These are phyloP conservation scores for Agarophyton chilense DNA, from an alignment of 23 red algal species.

Conservation along the genomic window DNA sequence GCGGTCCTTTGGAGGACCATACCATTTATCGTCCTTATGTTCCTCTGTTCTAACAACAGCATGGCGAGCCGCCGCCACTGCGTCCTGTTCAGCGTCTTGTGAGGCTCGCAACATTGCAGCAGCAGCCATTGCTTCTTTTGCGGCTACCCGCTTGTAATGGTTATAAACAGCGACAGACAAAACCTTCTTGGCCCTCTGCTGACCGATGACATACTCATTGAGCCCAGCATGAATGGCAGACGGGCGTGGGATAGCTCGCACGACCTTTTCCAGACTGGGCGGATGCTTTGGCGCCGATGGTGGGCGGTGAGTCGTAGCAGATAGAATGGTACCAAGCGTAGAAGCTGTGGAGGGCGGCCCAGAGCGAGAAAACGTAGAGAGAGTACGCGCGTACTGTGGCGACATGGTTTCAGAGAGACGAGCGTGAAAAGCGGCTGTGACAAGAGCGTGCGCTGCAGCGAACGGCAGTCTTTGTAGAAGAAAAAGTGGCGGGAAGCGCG, in stretches of 20 bases:
- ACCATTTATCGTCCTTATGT: conserved; percentile 62
- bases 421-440: not conserved
- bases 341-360: not conserved
- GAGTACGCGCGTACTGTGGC: not conserved
- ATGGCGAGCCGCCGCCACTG: conserved; percentile 5
- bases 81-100: conserved; percentile 58
- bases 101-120: conserved; percentile 58
- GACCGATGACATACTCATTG: conserved; percentile 88
- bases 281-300: not conserved
- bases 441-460: too few species aligned
- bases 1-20: conserved; percentile 52
- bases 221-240: conserved; percentile 79
- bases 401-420: not conserved
- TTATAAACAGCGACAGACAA: conserved; percentile 94
- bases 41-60: conserved; percentile 31
- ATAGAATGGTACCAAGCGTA: conserved; percentile 23
- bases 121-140: conserved; percentile 51
- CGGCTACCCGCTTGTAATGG: conserved; percentile 93
- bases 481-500: not conserved
- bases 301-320: not conserved
- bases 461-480: not conserved
- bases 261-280: conserved; percentile 51
- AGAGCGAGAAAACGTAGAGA: conserved; percentile 25
- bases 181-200: conserved; percentile 86
- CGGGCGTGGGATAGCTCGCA: conserved; percentile 82